Evolutionary conservation across 164 flowering plant species (phyloP).

Genomic region (Berberis thunbergii): DNA sequence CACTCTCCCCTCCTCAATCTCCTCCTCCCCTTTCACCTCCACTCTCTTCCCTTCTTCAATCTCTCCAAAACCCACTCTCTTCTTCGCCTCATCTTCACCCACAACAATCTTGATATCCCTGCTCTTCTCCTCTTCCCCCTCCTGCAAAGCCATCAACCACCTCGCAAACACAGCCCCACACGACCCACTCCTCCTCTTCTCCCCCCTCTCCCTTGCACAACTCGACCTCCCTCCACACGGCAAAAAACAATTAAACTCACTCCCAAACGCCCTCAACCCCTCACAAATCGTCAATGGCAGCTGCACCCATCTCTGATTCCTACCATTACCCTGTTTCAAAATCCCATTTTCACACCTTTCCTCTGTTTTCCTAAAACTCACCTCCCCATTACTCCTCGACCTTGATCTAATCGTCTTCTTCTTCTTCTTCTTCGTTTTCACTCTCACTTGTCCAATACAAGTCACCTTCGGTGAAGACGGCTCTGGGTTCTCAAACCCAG

Average conservation of each 20-base stretch:
- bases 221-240: constrained; percentile 44
- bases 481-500: constrained; percentile 54
- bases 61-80: not conserved
- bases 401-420: constrained; percentile 46
- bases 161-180: constrained; percentile 61
- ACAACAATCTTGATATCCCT: constrained; percentile 40
- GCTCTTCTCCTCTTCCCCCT: constrained; percentile 36
- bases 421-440: constrained; percentile 77
- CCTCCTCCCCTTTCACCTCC: constrained; percentile 3
- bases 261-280: constrained; percentile 60
- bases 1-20: constrained; percentile 24
- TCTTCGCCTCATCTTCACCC: constrained; percentile 9
- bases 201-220: constrained; percentile 21
- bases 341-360: constrained; percentile 6
- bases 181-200: constrained; percentile 20
- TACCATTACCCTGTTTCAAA: constrained; percentile 10
- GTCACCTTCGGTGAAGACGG: constrained; percentile 92
- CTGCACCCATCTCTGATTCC: constrained; percentile 81
- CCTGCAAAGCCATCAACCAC: constrained; percentile 67
- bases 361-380: constrained; percentile 48
- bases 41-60: constrained; percentile 8
- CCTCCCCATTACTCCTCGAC: constrained; percentile 30
- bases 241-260: constrained; percentile 69
- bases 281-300: constrained; percentile 76
- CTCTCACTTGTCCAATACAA: constrained; percentile 88